Conservation (phyloP, 441 rosid genomes). For the Gossypium lobatum region DNA sequence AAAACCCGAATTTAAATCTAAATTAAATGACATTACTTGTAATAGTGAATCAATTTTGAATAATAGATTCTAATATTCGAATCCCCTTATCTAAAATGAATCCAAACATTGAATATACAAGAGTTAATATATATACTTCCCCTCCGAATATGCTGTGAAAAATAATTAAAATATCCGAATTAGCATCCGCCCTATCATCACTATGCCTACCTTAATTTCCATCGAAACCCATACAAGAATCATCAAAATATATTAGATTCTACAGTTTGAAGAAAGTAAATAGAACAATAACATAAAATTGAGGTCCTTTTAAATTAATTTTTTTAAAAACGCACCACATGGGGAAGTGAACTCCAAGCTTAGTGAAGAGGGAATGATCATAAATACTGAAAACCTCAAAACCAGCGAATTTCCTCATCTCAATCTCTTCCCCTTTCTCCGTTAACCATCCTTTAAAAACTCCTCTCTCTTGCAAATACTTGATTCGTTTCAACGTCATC, state of each 20-base stretch:
- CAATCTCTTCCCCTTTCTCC: conserved; percentile 39
- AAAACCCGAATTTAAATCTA: too few species aligned
- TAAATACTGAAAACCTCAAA: conserved; percentile 47
- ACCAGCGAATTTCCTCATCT: conserved; percentile 54
- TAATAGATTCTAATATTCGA: too few species aligned
- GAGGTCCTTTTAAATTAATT: too few species aligned
- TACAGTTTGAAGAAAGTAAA: not conserved
- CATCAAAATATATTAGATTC: not conserved
- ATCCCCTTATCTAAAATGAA: too few species aligned
- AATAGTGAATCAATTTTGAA: too few species aligned
- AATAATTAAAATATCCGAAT: too few species aligned
- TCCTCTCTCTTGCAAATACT: conserved; percentile 47
- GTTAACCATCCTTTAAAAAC: conserved; percentile 78
- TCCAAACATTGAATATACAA: too few species aligned
- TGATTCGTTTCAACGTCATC: conserved; percentile 61
- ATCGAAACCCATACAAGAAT: not conserved
- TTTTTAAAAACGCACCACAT: conserved; percentile 45
- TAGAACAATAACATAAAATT: not conserved
- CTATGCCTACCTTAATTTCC: not conserved
- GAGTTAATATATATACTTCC: too few species aligned
- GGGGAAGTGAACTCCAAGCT: conserved; percentile 75
- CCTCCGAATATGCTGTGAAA: too few species aligned
- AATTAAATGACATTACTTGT: too few species aligned
- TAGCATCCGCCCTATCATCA: too few species aligned
- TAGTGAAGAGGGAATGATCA: conserved; percentile 68